Base-by-base conservation (phyloP, 1,284 basidiomycete genomes). In the Earliella scabrosa region DNA sequence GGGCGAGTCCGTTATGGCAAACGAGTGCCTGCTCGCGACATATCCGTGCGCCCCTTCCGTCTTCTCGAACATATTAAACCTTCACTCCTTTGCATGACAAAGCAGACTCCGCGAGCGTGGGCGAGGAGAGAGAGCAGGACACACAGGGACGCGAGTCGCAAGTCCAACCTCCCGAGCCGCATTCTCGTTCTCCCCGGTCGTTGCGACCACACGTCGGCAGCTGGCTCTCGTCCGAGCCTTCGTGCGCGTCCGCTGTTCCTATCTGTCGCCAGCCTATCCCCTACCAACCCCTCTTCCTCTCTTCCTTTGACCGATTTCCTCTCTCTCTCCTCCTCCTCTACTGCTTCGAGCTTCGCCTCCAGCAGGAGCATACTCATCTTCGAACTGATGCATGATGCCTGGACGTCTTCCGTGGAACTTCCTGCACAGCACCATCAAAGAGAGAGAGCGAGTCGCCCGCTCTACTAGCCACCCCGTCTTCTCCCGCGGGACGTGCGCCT, bases 311-410 rank as follows among this genome's bases (percentile, higher is more conserved):
- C n/a, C n/a, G n/a, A n/a, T n/a, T n/a, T n/a, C n/a, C n/a, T n/a
- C n/a, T n/a, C n/a, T n/a, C n/a, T n/a, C n/a, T n/a, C n/a, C n/a
- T n/a, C n/a, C n/a, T n/a, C n/a, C n/a, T n/a, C 32, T 34, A 16
- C 32, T 34, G 32, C 32, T 38, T 20, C 36, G 6, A 7, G n/a
- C 36, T n/a, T 38, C 36, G n/a, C 36, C 16, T 38, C 18, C 36
- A n/a, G n/a, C n/a, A n/a, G n/a, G n/a, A n/a, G 14, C 14, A 20
- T 38, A 5, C 36, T 16, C 7, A 16, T 20, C 36, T 44, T 44
- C 43, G 24, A 18, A 44, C 26, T 44, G 43, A 44, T 44, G 43
- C 43, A 14, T 44, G 43, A 44, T 44, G 43, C 43, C 43, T 44
- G 43, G 43, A 44, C 43, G 43, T 26, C 6, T 26, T 44, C 29